Evolutionary conservation across 768 basidiomycete species (phyloP).

Genomic region (Kwoniella newhampshirensis): DNA sequence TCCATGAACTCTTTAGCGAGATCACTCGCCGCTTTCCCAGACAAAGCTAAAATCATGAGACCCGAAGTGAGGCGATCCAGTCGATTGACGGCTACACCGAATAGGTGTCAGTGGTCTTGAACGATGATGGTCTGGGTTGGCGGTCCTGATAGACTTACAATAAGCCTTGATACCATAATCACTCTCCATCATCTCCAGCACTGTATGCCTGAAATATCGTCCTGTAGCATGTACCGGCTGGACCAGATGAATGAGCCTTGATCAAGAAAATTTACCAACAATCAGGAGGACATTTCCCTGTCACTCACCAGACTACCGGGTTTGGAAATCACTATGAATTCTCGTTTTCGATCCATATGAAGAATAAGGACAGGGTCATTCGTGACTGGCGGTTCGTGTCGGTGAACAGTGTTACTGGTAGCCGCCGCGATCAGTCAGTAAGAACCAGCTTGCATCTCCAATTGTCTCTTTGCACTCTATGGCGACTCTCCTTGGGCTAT

Average conservation of each 20-base stretch:
- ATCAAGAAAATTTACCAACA: neutral
- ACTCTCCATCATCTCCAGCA: slow-evolving; percentile 77
- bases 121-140: slow-evolving; percentile 1
- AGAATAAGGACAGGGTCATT: slow-evolving; percentile 77
- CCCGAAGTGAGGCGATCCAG: slow-evolving; percentile 93
- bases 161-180: slow-evolving; percentile 84
- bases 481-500: neutral
- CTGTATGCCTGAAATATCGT: slow-evolving; percentile 81
- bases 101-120: neutral
- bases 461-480: too few species aligned
- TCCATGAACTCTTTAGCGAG: slow-evolving; percentile 79
- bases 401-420: slow-evolving; percentile 82
- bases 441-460: neutral
- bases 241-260: neutral
- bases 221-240: slow-evolving; percentile 92
- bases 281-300: neutral
- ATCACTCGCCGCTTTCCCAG: slow-evolving; percentile 64
- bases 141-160: slow-evolving; percentile 65
- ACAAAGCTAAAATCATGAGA: slow-evolving; percentile 86
- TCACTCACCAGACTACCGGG: slow-evolving; percentile 88
- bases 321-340: slow-evolving; percentile 92
- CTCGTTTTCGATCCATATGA: slow-evolving; percentile 70
- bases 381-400: slow-evolving; percentile 96
- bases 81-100: slow-evolving; percentile 76
- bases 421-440: neutral